Percentiles rank a stretch among this genome's conserved stretches.
Conservation (phyloP, 768 basidiomycete species). For the Pleurotus sapidus region DNA sequence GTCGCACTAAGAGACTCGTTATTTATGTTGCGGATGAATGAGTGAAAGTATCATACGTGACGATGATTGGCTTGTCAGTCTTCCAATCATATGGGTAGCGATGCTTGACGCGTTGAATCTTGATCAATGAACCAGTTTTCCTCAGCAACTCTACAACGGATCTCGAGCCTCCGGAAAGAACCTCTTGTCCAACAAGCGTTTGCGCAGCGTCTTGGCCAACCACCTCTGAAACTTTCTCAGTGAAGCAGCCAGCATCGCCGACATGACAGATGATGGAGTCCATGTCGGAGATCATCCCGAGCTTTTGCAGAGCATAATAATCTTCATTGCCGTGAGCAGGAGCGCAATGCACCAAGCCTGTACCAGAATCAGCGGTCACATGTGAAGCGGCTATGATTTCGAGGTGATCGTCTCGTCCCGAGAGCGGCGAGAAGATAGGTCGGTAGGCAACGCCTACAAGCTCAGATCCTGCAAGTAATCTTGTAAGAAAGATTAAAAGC, state of each 20-base stretch:
- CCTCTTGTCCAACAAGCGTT: constrained; percentile 62
- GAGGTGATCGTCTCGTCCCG: constrained; percentile 27
- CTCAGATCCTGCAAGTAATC: constrained; percentile 37
- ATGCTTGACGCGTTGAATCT: constrained; percentile 73
- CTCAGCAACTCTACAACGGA: constrained; percentile 64
- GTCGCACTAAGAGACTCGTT: constrained; percentile 60
- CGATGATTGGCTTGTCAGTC: constrained; percentile 88
- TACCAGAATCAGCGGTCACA: constrained; percentile 87
- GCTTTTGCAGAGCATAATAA: constrained; percentile 69
- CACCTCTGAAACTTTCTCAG: constrained; percentile 50
- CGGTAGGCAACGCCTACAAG: constrained; percentile 61
- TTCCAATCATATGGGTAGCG: constrained; percentile 98
- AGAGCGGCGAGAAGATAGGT: constrained; percentile 52
- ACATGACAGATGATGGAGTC: constrained; percentile 74
- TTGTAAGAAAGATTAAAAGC: not conserved
- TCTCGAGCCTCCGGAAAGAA: constrained; percentile 70
- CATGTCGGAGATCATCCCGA: constrained; percentile 40
- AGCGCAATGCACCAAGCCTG: constrained; percentile 93
- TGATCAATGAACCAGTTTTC: constrained; percentile 53
- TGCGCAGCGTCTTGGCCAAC: constrained; percentile 46
- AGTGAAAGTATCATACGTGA: constrained; percentile 52
- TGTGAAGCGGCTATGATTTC: constrained; percentile 66
- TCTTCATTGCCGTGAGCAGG: constrained; percentile 95
- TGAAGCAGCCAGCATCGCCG: constrained; percentile 72
- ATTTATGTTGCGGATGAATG: not conserved